Evolutionary conservation across 805 yeast genomes (phyloP).

Genomic region (Ogataea zsoltii): DNA sequence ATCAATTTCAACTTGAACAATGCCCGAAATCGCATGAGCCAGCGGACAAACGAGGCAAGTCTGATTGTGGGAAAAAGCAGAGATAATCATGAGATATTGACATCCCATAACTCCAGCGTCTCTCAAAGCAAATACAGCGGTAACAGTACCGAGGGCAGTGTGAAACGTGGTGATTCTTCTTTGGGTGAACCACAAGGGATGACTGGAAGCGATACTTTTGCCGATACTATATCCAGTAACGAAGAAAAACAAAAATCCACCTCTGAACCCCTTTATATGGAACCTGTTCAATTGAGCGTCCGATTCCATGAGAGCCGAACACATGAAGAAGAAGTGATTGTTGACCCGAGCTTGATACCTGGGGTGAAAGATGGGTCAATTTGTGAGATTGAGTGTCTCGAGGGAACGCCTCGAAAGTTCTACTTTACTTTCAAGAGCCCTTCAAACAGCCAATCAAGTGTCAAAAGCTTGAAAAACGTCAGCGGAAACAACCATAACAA

Average conservation of each 20-base stretch:
- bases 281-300: constrained; percentile 45
- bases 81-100: constrained; percentile 19
- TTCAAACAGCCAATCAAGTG: constrained; percentile 8
- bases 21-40: constrained; percentile 31
- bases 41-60: constrained; percentile 36
- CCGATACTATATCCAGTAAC: constrained; percentile 1
- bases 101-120: constrained; percentile 14
- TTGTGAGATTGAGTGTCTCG: constrained; percentile 62
- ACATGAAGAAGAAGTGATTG: constrained; percentile 56
- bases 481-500: constrained; percentile 19
- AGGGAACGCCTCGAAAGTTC: constrained; percentile 37
- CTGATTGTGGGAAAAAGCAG: constrained; percentile 32
- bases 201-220: background rate
- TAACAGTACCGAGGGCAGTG: background rate
- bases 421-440: constrained; percentile 44
- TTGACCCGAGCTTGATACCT: constrained; percentile 61
- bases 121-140: constrained; percentile 1
- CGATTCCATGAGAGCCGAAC: constrained; percentile 68
- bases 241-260: background rate
- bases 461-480: constrained; percentile 19
- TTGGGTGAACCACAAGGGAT: background rate
- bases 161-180: background rate
- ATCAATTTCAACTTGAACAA: constrained; percentile 29
- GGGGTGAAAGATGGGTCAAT: constrained; percentile 73
- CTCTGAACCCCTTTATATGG: constrained; percentile 12